Evolutionary conservation across 768 basidiomycete species (phyloP), one percentile per base, ranked within the genome.

Genomic region (Megacollybia marginata): DNA sequence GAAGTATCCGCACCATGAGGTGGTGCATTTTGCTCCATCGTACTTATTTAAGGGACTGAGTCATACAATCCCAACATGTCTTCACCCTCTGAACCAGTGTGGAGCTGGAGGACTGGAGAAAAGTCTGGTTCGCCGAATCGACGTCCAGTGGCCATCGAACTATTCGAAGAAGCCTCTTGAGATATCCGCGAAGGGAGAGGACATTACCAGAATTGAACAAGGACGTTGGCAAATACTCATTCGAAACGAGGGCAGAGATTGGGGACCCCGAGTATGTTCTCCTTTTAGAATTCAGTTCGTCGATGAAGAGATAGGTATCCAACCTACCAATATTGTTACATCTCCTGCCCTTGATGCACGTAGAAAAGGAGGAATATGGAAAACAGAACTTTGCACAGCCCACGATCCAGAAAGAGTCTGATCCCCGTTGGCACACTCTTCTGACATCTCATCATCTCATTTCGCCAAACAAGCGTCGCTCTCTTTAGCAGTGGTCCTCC

Each of bases 391-490:
- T 34, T 6, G 31, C 47, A 10, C 53, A 33, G 10, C 28, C 9
- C 20, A 23, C 47, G 31, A 19, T 32, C 7, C 23, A 28, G 23
- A 28, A 28, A 6, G 23, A 28, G 23, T 23, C 44, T 36, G n/a
- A 12, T 33, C 4, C 15, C 33, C 40, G n/a, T 36, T 19, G 42
- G 23, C 86, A 88, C 57, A 76, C 77, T 18, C 72, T 88, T 1
- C 71, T 88, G 47, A 83, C 81, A 1, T 88, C 88, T 0, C 86
- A 90, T 64, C 84, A 85, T 61, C 75, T 85, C 48, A 65, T 80
- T 36, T 82, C 88, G 47, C 70, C 80, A 19, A 70, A 74, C 57
- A 85, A 86, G 65, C 72, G 85, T 48, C 72, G 78, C 33, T 69
- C 75, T 52, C 65, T 82, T 31, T 72, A 77, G 52, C 65, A 69